A percentile compares a stretch with the other conserved stretches of the same genome.
These are phyloP conservation scores for Myrmaecium sp. DNA, from an alignment of 2,329 filamentous ascomycete genomes.

Conservation along the genomic window DNA sequence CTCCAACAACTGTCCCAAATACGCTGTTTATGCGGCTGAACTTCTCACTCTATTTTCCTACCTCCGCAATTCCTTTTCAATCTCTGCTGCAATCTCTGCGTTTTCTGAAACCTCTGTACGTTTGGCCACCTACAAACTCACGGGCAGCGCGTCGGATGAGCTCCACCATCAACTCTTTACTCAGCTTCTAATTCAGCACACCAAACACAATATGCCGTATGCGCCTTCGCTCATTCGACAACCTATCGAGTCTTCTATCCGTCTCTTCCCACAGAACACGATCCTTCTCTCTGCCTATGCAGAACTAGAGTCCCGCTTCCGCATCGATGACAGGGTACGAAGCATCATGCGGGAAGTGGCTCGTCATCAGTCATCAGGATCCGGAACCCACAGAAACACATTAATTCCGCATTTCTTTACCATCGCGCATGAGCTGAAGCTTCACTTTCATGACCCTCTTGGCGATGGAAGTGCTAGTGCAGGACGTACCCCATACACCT, in stretches of 20 bases:
- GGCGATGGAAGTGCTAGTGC: no score
- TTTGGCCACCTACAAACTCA: slow-evolving; percentile 11
- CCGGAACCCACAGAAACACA: slow-evolving; percentile 15
- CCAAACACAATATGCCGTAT: slow-evolving; percentile 45
- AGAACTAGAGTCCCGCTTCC: slow-evolving; percentile 56
- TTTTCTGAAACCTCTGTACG: slow-evolving; percentile 14
- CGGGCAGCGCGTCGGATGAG: slow-evolving; percentile 32
- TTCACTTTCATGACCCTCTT: slow-evolving; percentile 24
- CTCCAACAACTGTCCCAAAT: slow-evolving; percentile 22
- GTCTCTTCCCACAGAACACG: slow-evolving; percentile 56
- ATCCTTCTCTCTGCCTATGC: slow-evolving; percentile 56
- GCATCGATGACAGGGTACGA: slow-evolving; percentile 63
- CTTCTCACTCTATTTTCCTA: slow-evolving; percentile 52
- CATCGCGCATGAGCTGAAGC: slow-evolving; percentile 36
- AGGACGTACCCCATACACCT: slow-evolving; percentile 33
- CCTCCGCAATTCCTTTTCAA: slow-evolving; percentile 27
- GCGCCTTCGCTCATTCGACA: slow-evolving; percentile 48
- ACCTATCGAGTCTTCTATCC: slow-evolving; percentile 43
- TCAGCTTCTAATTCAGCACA: slow-evolving; percentile 49
- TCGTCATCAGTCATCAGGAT: slow-evolving; percentile 14
- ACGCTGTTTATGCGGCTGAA: slow-evolving; percentile 40
- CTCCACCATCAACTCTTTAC: slow-evolving; percentile 51
- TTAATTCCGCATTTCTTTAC: slow-evolving; percentile 38
- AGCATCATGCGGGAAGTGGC: slow-evolving; percentile 38
- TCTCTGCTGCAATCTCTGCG: slow-evolving; percentile 20